These are phyloP conservation scores for Gyrodon lividus DNA, from an alignment of 768 basidiomycete genomes.

Conservation along the genomic window DNA sequence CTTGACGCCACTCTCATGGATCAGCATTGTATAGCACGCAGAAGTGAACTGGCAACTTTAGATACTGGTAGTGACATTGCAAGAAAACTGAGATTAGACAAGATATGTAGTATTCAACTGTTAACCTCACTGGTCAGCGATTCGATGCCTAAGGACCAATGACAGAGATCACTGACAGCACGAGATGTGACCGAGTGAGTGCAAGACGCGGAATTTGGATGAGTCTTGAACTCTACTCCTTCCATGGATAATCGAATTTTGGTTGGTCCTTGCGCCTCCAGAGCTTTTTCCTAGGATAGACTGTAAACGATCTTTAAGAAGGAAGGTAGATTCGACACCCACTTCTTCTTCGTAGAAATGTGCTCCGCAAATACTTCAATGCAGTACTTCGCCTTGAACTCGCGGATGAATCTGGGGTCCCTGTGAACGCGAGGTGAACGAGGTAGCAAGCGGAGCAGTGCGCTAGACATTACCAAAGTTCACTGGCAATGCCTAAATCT, in stretches of 20 bases:
- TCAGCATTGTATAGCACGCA: too few relatives aligned
- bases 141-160: too few relatives aligned
- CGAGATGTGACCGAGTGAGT: too few relatives aligned
- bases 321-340: constrained; percentile 29
- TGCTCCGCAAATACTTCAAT: constrained; percentile 87
- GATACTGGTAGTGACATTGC: too few relatives aligned
- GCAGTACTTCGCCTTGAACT: constrained; percentile 84
- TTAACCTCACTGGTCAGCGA: too few relatives aligned
- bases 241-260: constrained; percentile 86
- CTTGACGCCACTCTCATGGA: too few relatives aligned
- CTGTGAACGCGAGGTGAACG: constrained; percentile 36
- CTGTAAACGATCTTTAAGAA: constrained; percentile 3
- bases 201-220: too few relatives aligned
- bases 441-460: not conserved
- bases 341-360: constrained; percentile 87
- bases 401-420: constrained; percentile 95
- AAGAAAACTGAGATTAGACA: too few relatives aligned
- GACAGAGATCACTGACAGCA: too few relatives aligned
- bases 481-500: constrained; percentile 92
- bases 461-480: constrained; percentile 72
- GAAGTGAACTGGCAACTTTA: too few relatives aligned
- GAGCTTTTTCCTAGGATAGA: constrained; percentile 70
- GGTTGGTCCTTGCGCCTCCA: constrained; percentile 87
- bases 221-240: constrained; percentile 50
- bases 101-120: too few relatives aligned